A percentile compares a stretch with the other conserved stretches of the same genome.
Evolutionary conservation across 129 eudicot species (phyloP).

Genomic region (Flaveria brownii): DNA sequence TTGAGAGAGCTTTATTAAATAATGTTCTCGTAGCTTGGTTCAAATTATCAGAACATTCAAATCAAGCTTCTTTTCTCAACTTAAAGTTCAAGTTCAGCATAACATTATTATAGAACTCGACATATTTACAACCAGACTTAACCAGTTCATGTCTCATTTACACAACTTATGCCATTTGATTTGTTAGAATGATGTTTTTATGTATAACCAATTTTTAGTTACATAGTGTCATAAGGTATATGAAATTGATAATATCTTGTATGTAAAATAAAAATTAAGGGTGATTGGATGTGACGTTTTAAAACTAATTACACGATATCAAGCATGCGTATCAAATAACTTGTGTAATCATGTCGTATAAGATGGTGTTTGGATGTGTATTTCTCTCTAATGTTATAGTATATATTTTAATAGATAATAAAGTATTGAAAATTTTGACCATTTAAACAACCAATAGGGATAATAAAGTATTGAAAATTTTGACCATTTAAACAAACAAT

Average conservation of each 20-base stretch:
- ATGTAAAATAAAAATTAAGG: constrained; percentile 12
- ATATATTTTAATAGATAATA: not conserved
- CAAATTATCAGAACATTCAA: not conserved
- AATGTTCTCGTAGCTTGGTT: not conserved
- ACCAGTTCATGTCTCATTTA: not conserved
- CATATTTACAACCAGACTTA: not conserved
- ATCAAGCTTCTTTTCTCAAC: not conserved
- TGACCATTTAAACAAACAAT: not conserved
- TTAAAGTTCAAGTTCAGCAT: not conserved
- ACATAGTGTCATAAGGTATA: not conserved
- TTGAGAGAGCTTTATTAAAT: not conserved
- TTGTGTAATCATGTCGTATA: constrained; percentile 16
- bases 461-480: not conserved
- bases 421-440: not conserved
- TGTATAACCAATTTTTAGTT: not conserved
- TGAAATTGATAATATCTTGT: not conserved
- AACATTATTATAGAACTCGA: not conserved
- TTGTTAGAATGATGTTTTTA: constrained; percentile 2
- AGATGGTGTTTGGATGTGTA: constrained; percentile 31
- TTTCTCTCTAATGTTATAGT: not conserved
- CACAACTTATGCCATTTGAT: not conserved
- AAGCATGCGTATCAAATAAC: constrained; percentile 5
- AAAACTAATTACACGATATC: not conserved
- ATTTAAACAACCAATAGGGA: not conserved
- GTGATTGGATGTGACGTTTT: constrained; percentile 30